phyloP scores from a whole-genome alignment of 768 basidiomycete genomes.

The Lactarius evosmus region DNA sequence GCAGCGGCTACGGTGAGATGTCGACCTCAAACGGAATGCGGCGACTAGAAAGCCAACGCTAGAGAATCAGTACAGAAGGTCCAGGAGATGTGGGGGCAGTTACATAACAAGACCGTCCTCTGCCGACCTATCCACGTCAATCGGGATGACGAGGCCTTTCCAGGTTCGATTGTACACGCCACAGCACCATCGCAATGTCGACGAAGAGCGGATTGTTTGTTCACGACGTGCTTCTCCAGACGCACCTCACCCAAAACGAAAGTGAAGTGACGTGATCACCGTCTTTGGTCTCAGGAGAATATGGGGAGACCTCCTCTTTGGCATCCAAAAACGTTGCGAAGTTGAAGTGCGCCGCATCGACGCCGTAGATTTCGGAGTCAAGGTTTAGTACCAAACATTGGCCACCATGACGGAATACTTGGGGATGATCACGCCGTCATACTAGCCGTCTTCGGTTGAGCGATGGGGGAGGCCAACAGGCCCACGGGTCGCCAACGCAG shows the following conservation, averaged over 20 bases:
- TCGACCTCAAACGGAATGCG: constrained; percentile 19
- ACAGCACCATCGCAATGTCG: constrained; percentile 18
- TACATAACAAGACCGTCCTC: constrained; percentile 23
- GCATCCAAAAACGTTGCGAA: constrained; percentile 9
- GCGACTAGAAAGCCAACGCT: constrained; percentile 4
- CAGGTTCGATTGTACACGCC: constrained; percentile 1
- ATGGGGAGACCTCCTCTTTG: not conserved
- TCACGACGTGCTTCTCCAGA: constrained; percentile 21
- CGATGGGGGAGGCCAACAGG: constrained; percentile 20
- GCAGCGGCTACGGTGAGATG: constrained; percentile 14
- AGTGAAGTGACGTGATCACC: constrained; percentile 22
- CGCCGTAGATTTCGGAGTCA: constrained; percentile 18
- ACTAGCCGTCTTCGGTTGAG: constrained; percentile 22
- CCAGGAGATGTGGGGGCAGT: not conserved
- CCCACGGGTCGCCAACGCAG: constrained; percentile 22
- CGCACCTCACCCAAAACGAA: constrained; percentile 8
- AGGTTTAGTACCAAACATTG: constrained; percentile 21
- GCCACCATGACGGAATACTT: constrained; percentile 13
- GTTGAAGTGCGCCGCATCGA: constrained; percentile 17
- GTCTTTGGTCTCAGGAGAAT: constrained; percentile 17
- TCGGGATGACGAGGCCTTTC: constrained; percentile 12
- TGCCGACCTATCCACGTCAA: constrained; percentile 20
- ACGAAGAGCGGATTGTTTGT: constrained; percentile 25
- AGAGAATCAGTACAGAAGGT: not conserved
- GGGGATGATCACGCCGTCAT: constrained; percentile 23